phyloP scores from a whole-genome alignment of 2,329 filamentous ascomycete genomes.

The Coleophoma cylindrospora region DNA sequence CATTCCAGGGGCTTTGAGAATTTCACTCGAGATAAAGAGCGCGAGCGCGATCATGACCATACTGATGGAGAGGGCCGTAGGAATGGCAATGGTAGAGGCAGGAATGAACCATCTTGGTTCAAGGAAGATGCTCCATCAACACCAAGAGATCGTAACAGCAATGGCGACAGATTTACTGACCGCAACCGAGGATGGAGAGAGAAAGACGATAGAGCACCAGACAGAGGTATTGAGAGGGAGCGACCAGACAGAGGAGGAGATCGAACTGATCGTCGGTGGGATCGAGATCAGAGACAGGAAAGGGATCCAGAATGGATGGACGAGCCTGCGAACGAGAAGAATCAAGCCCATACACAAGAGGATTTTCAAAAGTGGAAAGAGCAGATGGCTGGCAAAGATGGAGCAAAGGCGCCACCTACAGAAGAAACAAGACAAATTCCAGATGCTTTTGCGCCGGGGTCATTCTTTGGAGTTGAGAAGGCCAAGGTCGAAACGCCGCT shows the following conservation, averaged over 20 bases:
- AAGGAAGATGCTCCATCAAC: conserved; percentile 36
- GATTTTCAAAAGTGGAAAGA: conserved; percentile 96
- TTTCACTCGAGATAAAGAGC: conserved; percentile 44
- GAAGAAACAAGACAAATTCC: conserved; percentile 33
- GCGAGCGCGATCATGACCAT: conserved; percentile 42
- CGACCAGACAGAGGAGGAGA: conserved; percentile 13
- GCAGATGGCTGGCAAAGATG: conserved; percentile 50
- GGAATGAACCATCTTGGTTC: conserved; percentile 71
- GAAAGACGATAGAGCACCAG: conserved; percentile 28
- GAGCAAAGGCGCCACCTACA: conserved; percentile 15
- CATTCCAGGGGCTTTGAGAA: conserved; percentile 44
- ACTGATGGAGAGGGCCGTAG: conserved; percentile 51
- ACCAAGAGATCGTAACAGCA: conserved; percentile 25
- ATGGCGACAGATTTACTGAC: conserved; percentile 25
- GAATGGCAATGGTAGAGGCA: conserved; percentile 60
- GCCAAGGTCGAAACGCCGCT: conserved; percentile 47
- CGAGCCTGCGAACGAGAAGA: conserved; percentile 62
- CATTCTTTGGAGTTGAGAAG: conserved; percentile 36
- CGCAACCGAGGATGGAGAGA: conserved; percentile 32
- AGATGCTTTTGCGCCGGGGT: conserved; percentile 34
- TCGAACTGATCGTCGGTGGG: conserved; percentile 19
- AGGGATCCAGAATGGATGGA: conserved; percentile 92
- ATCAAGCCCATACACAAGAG: conserved; percentile 73
- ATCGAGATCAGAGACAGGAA: conserved; percentile 57
- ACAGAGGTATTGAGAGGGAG: conserved; percentile 10